Conservation (phyloP, 2,329 filamentous ascomycete genomes). For the Monilinia polystroma region DNA sequence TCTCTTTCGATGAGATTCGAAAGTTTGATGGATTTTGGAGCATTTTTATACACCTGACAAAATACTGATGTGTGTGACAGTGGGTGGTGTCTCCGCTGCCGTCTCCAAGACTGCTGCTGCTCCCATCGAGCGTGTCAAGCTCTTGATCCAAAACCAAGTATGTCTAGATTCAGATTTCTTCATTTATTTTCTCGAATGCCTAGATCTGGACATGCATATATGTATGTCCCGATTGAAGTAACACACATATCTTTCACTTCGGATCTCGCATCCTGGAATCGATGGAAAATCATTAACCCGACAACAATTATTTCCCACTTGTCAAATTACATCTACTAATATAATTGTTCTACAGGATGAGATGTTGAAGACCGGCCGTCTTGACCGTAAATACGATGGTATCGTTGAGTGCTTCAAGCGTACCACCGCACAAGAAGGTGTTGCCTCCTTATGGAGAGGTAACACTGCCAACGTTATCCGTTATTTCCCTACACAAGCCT, state of each 20-base stretch:
- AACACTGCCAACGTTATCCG: slow-evolving; percentile 99
- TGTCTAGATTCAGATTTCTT: slow-evolving; percentile 43
- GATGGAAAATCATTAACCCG: slow-evolving; percentile 11
- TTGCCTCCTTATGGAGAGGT: slow-evolving; percentile 95
- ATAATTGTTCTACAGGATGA: slow-evolving; percentile 70
- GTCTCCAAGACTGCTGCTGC: slow-evolving; percentile 99
- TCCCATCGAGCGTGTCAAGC: slow-evolving; percentile 99
- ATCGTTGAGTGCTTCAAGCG: slow-evolving; percentile 95
- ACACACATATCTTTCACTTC: slow-evolving; percentile 13
- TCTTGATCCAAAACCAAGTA: slow-evolving; percentile 99
- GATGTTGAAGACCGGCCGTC: slow-evolving; percentile 98
- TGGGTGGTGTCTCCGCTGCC: slow-evolving; percentile 99
- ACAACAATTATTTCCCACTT: neutral
- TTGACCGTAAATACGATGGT: slow-evolving; percentile 93
- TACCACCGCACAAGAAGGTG: slow-evolving; percentile 86
- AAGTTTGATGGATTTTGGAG: slow-evolving; percentile 20
- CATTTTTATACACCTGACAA: neutral
- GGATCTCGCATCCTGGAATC: neutral
- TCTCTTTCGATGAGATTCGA: slow-evolving; percentile 24
- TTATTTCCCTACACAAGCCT: slow-evolving; percentile 99
- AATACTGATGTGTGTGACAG: slow-evolving; percentile 50
- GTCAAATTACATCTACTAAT: slow-evolving; percentile 28
- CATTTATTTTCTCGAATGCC: slow-evolving; percentile 24
- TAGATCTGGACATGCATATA: slow-evolving; percentile 27
- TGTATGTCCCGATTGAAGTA: neutral